A percentile compares a stretch with the other conserved stretches of the same genome.
These are phyloP conservation scores for Phytophthora citrophthora DNA, from an alignment of 352 stramenopile genomes.

Conservation along the genomic window DNA sequence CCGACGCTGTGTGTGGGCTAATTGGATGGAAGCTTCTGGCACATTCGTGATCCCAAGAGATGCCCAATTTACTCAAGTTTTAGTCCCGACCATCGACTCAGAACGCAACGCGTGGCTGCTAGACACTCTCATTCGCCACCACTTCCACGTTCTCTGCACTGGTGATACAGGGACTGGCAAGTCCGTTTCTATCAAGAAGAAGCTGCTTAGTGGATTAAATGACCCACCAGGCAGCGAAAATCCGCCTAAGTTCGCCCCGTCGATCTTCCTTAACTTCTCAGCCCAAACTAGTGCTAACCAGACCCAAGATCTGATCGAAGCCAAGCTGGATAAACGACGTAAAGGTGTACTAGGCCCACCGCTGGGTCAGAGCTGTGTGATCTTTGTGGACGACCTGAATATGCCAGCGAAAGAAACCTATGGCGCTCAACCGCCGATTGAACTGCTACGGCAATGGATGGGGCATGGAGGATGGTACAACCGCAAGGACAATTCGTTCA, in stretches of 20 bases:
- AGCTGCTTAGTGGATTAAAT: slow-evolving; percentile 84
- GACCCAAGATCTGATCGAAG: slow-evolving; percentile 95
- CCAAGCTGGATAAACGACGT: slow-evolving; percentile 93
- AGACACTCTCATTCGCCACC: slow-evolving; percentile 87
- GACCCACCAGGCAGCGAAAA: slow-evolving; percentile 37
- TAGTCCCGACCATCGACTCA: slow-evolving; percentile 95
- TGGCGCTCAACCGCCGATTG: slow-evolving; percentile 93
- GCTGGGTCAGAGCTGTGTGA: slow-evolving; percentile 89
- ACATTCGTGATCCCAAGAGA: slow-evolving; percentile 72
- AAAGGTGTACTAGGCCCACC: slow-evolving; percentile 93
- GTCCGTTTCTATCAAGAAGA: slow-evolving; percentile 94
- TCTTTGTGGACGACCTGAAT: slow-evolving; percentile 96
- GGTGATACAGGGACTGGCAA: slow-evolving; percentile 95
- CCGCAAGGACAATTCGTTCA: slow-evolving; percentile 93
- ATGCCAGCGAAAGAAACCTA: slow-evolving; percentile 96
- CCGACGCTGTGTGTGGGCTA: slow-evolving; percentile 83
- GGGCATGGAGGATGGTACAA: slow-evolving; percentile 95
- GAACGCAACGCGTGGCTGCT: slow-evolving; percentile 92
- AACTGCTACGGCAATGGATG: slow-evolving; percentile 94
- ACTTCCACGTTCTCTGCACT: slow-evolving; percentile 91
- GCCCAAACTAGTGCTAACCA: slow-evolving; percentile 94
- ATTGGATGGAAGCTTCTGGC: slow-evolving; percentile 67
- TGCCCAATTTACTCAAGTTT: slow-evolving; percentile 86
- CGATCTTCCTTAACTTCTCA: slow-evolving; percentile 94
- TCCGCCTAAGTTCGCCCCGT: slow-evolving; percentile 60